Conservation (phyloP, 441 rosid genomes). For the Theobroma grandiflorum region DNA sequence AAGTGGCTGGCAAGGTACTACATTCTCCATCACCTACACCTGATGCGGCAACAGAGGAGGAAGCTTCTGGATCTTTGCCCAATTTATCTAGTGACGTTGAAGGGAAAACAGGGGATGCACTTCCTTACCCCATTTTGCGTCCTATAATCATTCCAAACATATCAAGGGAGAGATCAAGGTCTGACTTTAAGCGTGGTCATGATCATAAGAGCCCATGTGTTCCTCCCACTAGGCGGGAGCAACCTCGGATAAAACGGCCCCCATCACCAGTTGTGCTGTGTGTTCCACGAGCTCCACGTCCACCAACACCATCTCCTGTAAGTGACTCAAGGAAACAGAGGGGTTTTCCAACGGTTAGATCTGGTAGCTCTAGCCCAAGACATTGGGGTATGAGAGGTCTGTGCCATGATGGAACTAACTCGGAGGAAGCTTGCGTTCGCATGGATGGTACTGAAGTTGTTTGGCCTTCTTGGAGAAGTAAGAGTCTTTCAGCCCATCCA, state of each 20-base stretch:
- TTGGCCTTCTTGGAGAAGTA: slow-evolving; percentile 95
- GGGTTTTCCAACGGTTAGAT: slow-evolving; percentile 95
- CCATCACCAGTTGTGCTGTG: slow-evolving; percentile 98
- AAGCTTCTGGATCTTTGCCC: slow-evolving; percentile 65
- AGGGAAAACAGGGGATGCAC: slow-evolving; percentile 74
- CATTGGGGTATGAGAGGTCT: slow-evolving; percentile 96
- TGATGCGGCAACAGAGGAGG: slow-evolving; percentile 74
- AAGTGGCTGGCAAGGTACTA: slow-evolving; percentile 70
- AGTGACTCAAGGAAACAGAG: slow-evolving; percentile 87
- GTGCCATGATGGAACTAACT: slow-evolving; percentile 77
- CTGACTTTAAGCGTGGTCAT: slow-evolving; percentile 72
- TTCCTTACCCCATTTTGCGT: slow-evolving; percentile 87
- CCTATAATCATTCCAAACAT: slow-evolving; percentile 93
- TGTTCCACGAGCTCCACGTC: slow-evolving; percentile 95
- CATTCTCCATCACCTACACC: slow-evolving; percentile 64
- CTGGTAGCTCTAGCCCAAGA: slow-evolving; percentile 99
- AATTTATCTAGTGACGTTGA: slow-evolving; percentile 73
- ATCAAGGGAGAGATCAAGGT: slow-evolving; percentile 69
- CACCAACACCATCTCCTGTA: slow-evolving; percentile 95
- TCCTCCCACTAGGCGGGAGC: slow-evolving; percentile 82
- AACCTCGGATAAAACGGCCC: slow-evolving; percentile 89
- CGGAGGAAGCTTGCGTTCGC: slow-evolving; percentile 72
- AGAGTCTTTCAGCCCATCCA: slow-evolving; percentile 77
- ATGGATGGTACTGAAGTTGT: slow-evolving; percentile 92
- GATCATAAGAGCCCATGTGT: slow-evolving; percentile 85